Evolutionary conservation across 2,329 filamentous ascomycete species (phyloP).

Genomic region (Aspergillus fumigatiaffinis): DNA sequence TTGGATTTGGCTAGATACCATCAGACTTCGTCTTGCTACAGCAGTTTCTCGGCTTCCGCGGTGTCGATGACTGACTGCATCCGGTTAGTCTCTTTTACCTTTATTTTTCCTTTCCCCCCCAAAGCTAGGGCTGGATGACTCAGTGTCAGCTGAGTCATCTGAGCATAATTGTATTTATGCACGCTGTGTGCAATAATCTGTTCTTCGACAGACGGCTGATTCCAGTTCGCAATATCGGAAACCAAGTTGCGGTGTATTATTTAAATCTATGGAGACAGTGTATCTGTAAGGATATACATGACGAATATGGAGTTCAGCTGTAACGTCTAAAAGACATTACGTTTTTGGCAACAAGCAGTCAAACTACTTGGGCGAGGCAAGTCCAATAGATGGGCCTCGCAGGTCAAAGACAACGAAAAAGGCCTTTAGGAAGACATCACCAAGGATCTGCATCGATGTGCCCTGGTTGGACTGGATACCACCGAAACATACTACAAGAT

Average conservation of each 20-base stretch:
- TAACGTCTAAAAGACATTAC: neutral
- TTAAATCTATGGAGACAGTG: neutral
- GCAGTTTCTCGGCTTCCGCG: neutral
- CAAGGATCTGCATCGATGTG: constrained; percentile 54
- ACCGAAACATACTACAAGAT: constrained; percentile 50
- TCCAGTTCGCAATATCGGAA: neutral
- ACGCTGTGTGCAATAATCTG: neutral
- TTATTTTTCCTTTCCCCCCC: neutral
- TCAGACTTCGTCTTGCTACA: neutral
- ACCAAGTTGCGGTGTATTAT: neutral
- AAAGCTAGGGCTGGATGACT: neutral
- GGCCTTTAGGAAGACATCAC: constrained; percentile 59
- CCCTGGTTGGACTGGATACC: constrained; percentile 58
- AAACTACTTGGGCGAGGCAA: constrained; percentile 42
- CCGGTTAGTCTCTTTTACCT: neutral
- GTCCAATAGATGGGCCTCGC: constrained; percentile 46
- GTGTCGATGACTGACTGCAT: neutral
- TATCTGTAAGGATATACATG: neutral
- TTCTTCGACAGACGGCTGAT: neutral
- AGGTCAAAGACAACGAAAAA: constrained; percentile 59
- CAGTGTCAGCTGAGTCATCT: neutral
- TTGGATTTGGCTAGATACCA: neutral
- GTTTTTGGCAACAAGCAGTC: neutral
- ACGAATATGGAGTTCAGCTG: neutral
- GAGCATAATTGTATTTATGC: neutral